phyloP scores from a whole-genome alignment of 2,329 filamentous ascomycete genomes.

The Simplicillium aogashimaense region DNA sequence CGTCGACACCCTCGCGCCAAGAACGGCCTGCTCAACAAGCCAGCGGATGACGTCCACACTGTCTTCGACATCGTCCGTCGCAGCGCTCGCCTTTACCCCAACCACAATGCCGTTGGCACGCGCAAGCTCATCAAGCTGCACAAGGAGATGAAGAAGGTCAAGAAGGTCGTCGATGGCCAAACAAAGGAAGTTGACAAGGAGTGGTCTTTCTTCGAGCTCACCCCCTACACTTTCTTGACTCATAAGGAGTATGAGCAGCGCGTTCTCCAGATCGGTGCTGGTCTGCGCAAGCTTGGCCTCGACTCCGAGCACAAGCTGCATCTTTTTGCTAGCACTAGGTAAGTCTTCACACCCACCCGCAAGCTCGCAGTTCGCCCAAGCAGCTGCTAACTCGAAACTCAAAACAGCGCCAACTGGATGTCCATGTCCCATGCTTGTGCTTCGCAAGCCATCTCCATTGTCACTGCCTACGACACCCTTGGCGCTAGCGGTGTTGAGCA shows the following conservation, averaged over 20 bases:
- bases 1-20: conserved; percentile 64
- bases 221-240: conserved; percentile 64
- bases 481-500: conserved; percentile 77
- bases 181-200: conserved; percentile 77
- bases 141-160: conserved; percentile 77
- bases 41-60: conserved; percentile 61
- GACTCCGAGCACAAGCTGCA: conserved; percentile 60
- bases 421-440: conserved; percentile 65
- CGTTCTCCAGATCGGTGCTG: conserved; percentile 59
- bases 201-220: conserved; percentile 84
- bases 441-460: conserved; percentile 82
- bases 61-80: conserved; percentile 70
- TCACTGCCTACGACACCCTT: conserved; percentile 91
- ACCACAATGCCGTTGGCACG: conserved; percentile 57
- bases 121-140: conserved; percentile 70
- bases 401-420: conserved; percentile 66
- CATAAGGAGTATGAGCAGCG: conserved; percentile 71
- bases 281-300: conserved; percentile 65
- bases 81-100: conserved; percentile 52
- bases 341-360: conserved; percentile 13
- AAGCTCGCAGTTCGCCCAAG: background rate
- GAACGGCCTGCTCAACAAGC: conserved; percentile 56
- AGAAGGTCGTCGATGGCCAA: conserved; percentile 78
- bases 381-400: conserved; percentile 3
- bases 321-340: conserved; percentile 78